Conservation (phyloP, 805 yeast species). For the Huiozyma naganishii region DNA sequence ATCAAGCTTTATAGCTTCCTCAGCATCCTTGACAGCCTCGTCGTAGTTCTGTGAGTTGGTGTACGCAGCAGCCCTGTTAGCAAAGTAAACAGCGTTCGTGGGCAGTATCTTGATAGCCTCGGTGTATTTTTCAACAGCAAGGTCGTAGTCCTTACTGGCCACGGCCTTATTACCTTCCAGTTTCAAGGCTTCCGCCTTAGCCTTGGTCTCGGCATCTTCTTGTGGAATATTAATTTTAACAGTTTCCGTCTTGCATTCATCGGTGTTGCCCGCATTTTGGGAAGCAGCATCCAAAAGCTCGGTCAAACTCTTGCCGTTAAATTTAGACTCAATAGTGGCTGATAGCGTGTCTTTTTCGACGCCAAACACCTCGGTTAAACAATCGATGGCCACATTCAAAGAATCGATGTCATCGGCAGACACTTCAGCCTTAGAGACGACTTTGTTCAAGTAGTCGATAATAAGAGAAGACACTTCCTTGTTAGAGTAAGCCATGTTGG, state of each 20-base stretch:
- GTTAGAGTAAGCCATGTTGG: conserved; percentile 36
- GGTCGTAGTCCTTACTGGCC: conserved; percentile 60
- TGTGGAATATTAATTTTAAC: conserved; percentile 34
- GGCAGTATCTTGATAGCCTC: conserved; percentile 65
- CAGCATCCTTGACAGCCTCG: conserved; percentile 74
- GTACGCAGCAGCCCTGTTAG: conserved; percentile 96
- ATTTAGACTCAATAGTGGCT: conserved; percentile 24
- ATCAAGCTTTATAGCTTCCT: conserved; percentile 66
- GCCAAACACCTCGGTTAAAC: conserved; percentile 78
- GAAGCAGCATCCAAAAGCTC: conserved; percentile 32
- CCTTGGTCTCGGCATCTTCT: conserved; percentile 43
- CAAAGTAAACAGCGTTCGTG: conserved; percentile 69
- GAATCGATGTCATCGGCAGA: conserved; percentile 78
- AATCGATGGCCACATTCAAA: conserved; percentile 85
- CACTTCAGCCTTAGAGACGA: conserved; percentile 52
- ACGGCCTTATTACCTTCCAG: conserved; percentile 82
- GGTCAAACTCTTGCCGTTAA: conserved; percentile 37
- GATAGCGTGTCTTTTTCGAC: conserved; percentile 37
- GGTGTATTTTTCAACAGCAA: conserved; percentile 69
- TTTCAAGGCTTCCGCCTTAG: conserved; percentile 76
- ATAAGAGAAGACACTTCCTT: conserved; percentile 65
- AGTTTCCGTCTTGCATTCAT: conserved; percentile 23
- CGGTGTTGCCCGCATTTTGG: conserved; percentile 7
- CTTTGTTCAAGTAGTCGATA: conserved; percentile 53
- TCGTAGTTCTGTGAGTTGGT: conserved; percentile 67